A percentile compares a stretch with the other conserved stretches of the same genome.
These are phyloP conservation scores for Daucus carota DNA, from an alignment of 129 eudicot genomes.

Conservation along the genomic window DH1_v3.0 NC_030386.2:40682001-40682500, in stretches of 20 bases:
- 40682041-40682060: no score
- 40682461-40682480: slow-evolving; percentile 93
- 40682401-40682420: slow-evolving; percentile 35
- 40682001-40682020: background rate
- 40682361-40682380: background rate
- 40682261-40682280: background rate
- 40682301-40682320: background rate
- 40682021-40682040: background rate
- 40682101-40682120: no score
- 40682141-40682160: no score
- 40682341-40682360: background rate
- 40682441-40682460: slow-evolving; percentile 93
- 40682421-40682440: slow-evolving; percentile 87
- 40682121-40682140: background rate
- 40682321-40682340: background rate
- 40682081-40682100: background rate
- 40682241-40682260: background rate
- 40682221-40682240: background rate
- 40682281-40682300: background rate
- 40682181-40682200: background rate
- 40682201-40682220: background rate
- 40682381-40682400: background rate
- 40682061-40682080: no score
- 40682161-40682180: background rate
- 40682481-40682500: slow-evolving; percentile 46